phyloP scores from a whole-genome alignment of 768 basidiomycete genomes.

The Lentinula guzmanii region DNA sequence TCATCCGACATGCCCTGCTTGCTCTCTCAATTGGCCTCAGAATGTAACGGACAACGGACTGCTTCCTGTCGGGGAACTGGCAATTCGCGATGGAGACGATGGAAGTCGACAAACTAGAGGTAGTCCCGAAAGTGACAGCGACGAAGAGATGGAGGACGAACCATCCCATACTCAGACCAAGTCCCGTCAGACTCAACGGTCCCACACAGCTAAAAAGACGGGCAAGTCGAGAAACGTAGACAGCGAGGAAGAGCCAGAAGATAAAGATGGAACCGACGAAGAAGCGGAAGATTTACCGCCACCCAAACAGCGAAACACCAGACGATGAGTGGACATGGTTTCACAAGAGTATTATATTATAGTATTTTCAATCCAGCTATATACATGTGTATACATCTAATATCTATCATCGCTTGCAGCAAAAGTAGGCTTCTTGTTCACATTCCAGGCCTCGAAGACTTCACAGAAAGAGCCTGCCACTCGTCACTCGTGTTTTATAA shows the following conservation, averaged over 20 bases:
- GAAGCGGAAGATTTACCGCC: neutral
- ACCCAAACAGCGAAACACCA: slow-evolving; percentile 12
- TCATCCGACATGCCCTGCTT: slow-evolving; percentile 48
- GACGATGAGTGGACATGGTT: neutral
- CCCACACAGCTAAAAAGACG: slow-evolving; percentile 18
- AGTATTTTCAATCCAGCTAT: neutral
- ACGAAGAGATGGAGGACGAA: slow-evolving; percentile 30
- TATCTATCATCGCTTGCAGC: neutral
- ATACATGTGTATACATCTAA: neutral
- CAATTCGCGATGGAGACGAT: slow-evolving; percentile 57
- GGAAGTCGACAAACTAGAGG: slow-evolving; percentile 26
- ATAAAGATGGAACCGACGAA: slow-evolving; percentile 12
- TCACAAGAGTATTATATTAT: neutral
- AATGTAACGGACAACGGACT: slow-evolving; percentile 41
- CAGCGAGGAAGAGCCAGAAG: slow-evolving; percentile 24
- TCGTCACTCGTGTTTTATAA: neutral
- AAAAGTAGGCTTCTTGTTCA: no score
- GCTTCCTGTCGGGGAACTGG: slow-evolving; percentile 60
- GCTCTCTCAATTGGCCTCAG: slow-evolving; percentile 53
- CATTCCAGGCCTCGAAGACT: no score
- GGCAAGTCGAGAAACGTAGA: slow-evolving; percentile 23
- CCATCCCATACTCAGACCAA: slow-evolving; percentile 23
- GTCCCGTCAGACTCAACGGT: slow-evolving; percentile 16
- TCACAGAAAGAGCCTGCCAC: neutral
- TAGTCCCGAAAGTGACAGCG: slow-evolving; percentile 33